A percentile compares a stretch with the other conserved stretches of the same genome.
These are phyloP conservation scores for Apiotrichum akiyoshidainum DNA, from an alignment of 1,284 basidiomycete species.

Conservation along the genomic window DNA sequence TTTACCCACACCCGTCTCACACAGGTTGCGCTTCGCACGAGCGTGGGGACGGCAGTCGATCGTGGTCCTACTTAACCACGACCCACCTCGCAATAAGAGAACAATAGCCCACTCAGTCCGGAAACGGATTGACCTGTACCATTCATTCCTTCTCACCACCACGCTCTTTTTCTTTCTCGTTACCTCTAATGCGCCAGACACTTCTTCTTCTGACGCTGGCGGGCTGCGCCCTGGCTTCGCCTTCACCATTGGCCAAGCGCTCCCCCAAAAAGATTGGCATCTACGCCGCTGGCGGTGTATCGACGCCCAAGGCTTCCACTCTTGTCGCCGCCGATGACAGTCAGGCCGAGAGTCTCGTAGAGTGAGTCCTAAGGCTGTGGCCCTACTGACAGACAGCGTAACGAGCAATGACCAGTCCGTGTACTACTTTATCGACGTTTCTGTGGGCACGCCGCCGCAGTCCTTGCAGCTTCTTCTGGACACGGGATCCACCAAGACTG, in stretches of 20 bases:
- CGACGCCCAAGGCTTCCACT: neutral
- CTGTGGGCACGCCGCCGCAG: conserved; percentile 46
- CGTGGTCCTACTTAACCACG: no score
- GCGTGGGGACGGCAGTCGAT: no score
- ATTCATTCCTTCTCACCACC: neutral
- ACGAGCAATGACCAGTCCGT: neutral
- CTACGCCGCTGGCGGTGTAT: neutral
- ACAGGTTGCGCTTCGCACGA: no score
- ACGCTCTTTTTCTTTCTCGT: neutral
- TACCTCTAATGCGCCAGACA: neutral
- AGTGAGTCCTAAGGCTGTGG: neutral
- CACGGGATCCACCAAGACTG: conserved; percentile 45
- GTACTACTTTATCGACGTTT: neutral
- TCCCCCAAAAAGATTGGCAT: neutral
- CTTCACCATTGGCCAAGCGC: neutral
- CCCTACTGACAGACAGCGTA: neutral
- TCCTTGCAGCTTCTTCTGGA: conserved; percentile 54
- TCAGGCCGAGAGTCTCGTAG: neutral
- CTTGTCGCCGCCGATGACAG: neutral
- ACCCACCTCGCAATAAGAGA: no score
- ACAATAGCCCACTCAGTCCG: no score
- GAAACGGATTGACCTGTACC: no score
- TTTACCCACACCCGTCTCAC: no score
- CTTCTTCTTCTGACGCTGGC: neutral
- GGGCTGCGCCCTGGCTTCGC: neutral